These are phyloP conservation scores for Fusarium falciforme DNA, from an alignment of 2,329 filamentous ascomycete species.

Conservation along the genomic window DNA sequence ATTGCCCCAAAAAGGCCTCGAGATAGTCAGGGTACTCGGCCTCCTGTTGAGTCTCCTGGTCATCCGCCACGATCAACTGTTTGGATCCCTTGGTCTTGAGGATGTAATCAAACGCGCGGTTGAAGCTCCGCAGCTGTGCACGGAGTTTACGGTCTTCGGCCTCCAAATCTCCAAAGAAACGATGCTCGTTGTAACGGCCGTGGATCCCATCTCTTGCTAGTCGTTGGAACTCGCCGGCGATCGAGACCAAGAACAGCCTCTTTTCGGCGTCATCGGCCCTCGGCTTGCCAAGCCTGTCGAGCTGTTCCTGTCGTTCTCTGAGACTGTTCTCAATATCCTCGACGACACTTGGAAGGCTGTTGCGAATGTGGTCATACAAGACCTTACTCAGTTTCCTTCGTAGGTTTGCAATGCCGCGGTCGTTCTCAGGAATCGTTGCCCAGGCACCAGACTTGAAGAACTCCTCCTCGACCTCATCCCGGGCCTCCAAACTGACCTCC, in stretches of 20 bases:
- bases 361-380: constrained; percentile 44
- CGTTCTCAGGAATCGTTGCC: constrained; percentile 43
- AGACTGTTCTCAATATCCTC: constrained; percentile 43
- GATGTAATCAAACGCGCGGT: constrained; percentile 44
- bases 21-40: constrained; percentile 44
- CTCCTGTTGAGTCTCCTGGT: background rate
- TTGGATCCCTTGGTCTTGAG: constrained; percentile 41
- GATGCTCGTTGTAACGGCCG: constrained; percentile 46
- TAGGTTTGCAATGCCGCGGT: constrained; percentile 48
- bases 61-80: constrained; percentile 20
- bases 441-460: constrained; percentile 49
- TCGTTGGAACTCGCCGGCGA: constrained; percentile 51
- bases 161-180: constrained; percentile 50
- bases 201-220: constrained; percentile 45
- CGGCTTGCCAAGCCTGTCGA: constrained; percentile 34
- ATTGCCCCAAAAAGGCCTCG: constrained; percentile 42
- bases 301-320: constrained; percentile 27
- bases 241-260: constrained; percentile 48
- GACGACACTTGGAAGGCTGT: constrained; percentile 42
- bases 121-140: constrained; percentile 46
- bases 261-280: constrained; percentile 41
- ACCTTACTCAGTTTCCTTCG: constrained; percentile 50
- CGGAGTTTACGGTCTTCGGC: constrained; percentile 42
- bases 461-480: constrained; percentile 46
- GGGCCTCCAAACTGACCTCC: constrained; percentile 39